Evolutionary conservation across 169 alveolate genomes (phyloP), one percentile per base, ranked within the genome.

Genomic region (Haemoproteus tartakovskyi): DNA sequence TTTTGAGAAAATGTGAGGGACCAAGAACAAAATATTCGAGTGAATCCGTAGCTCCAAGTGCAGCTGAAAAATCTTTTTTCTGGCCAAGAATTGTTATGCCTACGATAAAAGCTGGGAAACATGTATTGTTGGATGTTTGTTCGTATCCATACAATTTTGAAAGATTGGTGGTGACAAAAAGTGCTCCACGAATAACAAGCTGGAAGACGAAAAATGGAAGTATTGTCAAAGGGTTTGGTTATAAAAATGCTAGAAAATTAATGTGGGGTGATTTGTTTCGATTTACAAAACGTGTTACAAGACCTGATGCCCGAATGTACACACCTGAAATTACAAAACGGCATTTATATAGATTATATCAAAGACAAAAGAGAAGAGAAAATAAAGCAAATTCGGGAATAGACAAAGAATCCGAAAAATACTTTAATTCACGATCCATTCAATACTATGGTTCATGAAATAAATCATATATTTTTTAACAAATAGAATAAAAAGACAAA

Each of bases 191-290:
- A 19, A 54, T 86, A 16, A 64, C 93, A 0, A 93, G 92, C 16
- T 83, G 87, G 56, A 80, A 70, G 87, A 63, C 82, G 47, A 43
- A 16, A 63, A 52, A 11, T 0, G 80, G 82, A 0, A 16, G 47
- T 30, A 63, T 79, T 0, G 41, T 62, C 40, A 60, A 60, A 52
- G 62, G 79, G 27, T 62, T 62, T 41, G 87, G 89, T 3, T 78
- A 78, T 38, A 36, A 86, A 16, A 51, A 27, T 18, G 94, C 95
- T 0, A 60, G 96, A 22, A 82, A 89, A 36, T 87, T 89, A 0
- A 83, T 91, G 67, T 94, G 97, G 97, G 97, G 97, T 6, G 97
- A 94, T 61, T 86, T 94, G 56, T 94, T 95, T 94, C 83, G 96
- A 16, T 92, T 89, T 64, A 90, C 94, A 8, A 87, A 89, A 52